phyloP scores from a whole-genome alignment of 2,329 filamentous ascomycete species.

The Colletotrichum coccodes region DNA sequence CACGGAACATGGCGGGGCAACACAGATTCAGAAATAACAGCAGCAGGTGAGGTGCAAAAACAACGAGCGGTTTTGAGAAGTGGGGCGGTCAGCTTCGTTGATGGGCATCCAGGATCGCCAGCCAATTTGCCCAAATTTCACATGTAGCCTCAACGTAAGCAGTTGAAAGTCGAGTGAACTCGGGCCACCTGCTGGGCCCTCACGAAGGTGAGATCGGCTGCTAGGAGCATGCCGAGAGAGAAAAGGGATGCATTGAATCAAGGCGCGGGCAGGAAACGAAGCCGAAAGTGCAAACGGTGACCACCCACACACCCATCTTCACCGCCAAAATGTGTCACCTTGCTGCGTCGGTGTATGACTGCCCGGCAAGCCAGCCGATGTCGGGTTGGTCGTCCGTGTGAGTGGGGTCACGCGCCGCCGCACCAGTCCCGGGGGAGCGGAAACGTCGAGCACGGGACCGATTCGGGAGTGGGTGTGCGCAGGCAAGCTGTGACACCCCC shows the following conservation, averaged over 20 bases:
- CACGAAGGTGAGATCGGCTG: no score
- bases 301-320: not conserved
- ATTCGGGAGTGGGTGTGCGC: not conserved
- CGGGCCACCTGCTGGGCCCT: no score
- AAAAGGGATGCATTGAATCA: not conserved
- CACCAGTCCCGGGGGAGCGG: conserved; percentile 1
- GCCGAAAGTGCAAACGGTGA: not conserved
- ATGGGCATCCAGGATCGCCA: no score
- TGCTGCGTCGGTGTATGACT: conserved; percentile 8
- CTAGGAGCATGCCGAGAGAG: no score
- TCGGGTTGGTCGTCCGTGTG: not conserved
- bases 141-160: no score
- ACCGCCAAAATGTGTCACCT: conserved; percentile 30
- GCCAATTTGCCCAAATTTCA: no score
- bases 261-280: not conserved
- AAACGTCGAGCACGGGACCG: conserved; percentile 1
- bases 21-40: no score
- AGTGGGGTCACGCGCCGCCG: not conserved
- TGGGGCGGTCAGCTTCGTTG: no score
- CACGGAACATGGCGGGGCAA: no score
- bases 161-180: no score
- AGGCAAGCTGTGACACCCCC: not conserved
- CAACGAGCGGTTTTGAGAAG: no score
- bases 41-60: no score
- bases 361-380: not conserved